Evolutionary conservation across 73 alveolate genomes (phyloP).

Genomic region (Stentor roeselii): DNA sequence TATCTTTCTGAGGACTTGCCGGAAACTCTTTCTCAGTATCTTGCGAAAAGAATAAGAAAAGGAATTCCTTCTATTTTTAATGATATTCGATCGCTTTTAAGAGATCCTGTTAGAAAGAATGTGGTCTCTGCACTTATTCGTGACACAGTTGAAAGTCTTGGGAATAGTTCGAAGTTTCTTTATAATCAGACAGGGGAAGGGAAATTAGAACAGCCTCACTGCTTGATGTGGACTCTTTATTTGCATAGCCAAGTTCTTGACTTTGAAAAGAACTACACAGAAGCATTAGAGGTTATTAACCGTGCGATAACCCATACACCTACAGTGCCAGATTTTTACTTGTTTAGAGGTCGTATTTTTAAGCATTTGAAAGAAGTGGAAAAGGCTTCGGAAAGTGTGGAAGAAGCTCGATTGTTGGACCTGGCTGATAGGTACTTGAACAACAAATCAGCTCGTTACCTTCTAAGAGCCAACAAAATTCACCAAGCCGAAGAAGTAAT

Average conservation of each 20-base stretch:
- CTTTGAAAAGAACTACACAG: conserved; percentile 56
- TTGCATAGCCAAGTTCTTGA: conserved; percentile 62
- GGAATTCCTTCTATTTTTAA: conserved; percentile 61
- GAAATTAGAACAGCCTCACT: conserved; percentile 52
- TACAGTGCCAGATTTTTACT: conserved; percentile 72
- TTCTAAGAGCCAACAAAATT: conserved; percentile 51
- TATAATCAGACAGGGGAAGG: no score
- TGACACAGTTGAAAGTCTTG: conserved; percentile 29
- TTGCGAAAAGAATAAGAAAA: conserved; percentile 31
- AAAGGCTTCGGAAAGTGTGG: conserved; percentile 59
- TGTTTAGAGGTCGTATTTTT: conserved; percentile 70
- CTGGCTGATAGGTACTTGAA: conserved; percentile 86
- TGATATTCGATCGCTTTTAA: conserved; percentile 42
- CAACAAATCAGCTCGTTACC: conserved; percentile 72
- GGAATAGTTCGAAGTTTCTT: conserved; percentile 26
- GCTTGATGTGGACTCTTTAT: conserved; percentile 46
- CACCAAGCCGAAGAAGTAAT: conserved; percentile 74
- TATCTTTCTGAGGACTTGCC: conserved; percentile 27
- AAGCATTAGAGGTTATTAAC: conserved; percentile 66
- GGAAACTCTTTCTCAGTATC: conserved; percentile 26
- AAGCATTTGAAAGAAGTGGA: conserved; percentile 61
- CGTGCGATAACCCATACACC: conserved; percentile 88
- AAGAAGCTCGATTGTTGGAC: conserved; percentile 79
- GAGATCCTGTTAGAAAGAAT: conserved; percentile 30
- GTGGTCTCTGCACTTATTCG: conserved; percentile 32